phyloP scores from a whole-genome alignment of 1,139 yeast species.

The Diutina rugosa region DNA sequence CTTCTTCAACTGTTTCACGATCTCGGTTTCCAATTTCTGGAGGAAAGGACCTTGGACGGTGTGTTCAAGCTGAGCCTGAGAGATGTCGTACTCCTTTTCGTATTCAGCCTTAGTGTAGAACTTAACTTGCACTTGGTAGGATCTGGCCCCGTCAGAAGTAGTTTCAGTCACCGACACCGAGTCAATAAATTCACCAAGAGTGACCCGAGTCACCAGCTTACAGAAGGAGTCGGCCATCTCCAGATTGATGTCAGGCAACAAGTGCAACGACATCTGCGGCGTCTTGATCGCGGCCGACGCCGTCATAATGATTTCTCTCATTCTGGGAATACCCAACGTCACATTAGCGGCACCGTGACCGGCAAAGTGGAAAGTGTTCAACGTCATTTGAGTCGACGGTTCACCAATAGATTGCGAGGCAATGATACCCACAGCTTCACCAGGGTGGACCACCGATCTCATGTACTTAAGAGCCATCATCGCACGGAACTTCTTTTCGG shows the following conservation, averaged over 20 bases:
- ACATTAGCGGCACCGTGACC: slow-evolving; percentile 99
- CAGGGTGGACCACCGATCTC: slow-evolving; percentile 91
- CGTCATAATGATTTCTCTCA: slow-evolving; percentile 99
- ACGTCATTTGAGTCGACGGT: slow-evolving; percentile 98
- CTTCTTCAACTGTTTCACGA: slow-evolving; percentile 70
- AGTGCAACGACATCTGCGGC: slow-evolving; percentile 94
- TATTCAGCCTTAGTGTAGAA: slow-evolving; percentile 75
- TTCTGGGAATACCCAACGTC: slow-evolving; percentile 98
- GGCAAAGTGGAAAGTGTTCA: slow-evolving; percentile 98
- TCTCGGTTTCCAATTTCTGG: slow-evolving; percentile 53
- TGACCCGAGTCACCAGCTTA: slow-evolving; percentile 76
- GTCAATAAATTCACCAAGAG: slow-evolving; percentile 81
- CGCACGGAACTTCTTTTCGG: slow-evolving; percentile 85
- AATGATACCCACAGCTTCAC: slow-evolving; percentile 97
- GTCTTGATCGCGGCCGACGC: slow-evolving; percentile 93
- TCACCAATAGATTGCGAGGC: slow-evolving; percentile 99
- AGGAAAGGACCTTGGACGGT: slow-evolving; percentile 59
- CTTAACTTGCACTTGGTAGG: slow-evolving; percentile 60
- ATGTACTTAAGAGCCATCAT: slow-evolving; percentile 97
- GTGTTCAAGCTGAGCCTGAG: slow-evolving; percentile 64
- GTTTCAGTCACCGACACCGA: slow-evolving; percentile 81
- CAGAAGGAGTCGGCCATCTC: slow-evolving; percentile 88
- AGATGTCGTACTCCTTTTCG: slow-evolving; percentile 76
- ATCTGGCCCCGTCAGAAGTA: slow-evolving; percentile 49
- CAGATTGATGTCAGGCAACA: slow-evolving; percentile 66